Base-by-base conservation (phyloP, 176 grass and related monocot genomes). In the Zoysia japonica region DNA sequence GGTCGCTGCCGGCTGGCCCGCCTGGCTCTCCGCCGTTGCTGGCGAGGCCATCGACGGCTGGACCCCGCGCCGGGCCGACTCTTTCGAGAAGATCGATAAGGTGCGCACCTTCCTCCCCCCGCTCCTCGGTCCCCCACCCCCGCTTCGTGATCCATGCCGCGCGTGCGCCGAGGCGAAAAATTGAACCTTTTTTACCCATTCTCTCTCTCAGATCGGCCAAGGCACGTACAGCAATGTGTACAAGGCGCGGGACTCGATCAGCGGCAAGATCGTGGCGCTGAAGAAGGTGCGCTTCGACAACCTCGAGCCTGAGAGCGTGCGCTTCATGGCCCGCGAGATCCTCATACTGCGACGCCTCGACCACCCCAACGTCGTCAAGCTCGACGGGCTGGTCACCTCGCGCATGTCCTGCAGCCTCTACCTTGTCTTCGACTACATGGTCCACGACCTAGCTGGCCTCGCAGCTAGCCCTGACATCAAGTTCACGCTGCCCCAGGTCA, bases 1-100 rank as follows among this genome's bases (percentile, higher is more conserved):
- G 92, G 89, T 94, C 47, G 92, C 89, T 47, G 92, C 92, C 7
- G 92, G 92, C 2, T 94, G 92, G 92, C 92, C 92, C 46, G 83
- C 84, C 71, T 94, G 92, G 92, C 92, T 94, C 80, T 90, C 89
- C 54, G 92, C 92, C 68, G 92, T 94, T 56, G 92, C 92, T 39
- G 92, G 92, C 53, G 92, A 94, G 75, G 92, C 89, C 79, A 94
- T 94, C 74, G 64, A 89, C 55, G 92, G 92, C 37, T 91, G 86
- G 89, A 79, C 80, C 39, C 92, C 92, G 1, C 92, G 92, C 75
- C 88, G 92, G 43, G 92, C 92, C 3, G 89, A 94, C 73, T 75
- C 88, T 15, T 94, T 94, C 82, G 92, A 94, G 92, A 94, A 94
- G 89, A 91, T 94, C 86, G 92, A 94, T 79, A 94, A 94, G 92